Conservation (phyloP, 73 alveolate species). For the Paramecium octaurelia region DNA sequence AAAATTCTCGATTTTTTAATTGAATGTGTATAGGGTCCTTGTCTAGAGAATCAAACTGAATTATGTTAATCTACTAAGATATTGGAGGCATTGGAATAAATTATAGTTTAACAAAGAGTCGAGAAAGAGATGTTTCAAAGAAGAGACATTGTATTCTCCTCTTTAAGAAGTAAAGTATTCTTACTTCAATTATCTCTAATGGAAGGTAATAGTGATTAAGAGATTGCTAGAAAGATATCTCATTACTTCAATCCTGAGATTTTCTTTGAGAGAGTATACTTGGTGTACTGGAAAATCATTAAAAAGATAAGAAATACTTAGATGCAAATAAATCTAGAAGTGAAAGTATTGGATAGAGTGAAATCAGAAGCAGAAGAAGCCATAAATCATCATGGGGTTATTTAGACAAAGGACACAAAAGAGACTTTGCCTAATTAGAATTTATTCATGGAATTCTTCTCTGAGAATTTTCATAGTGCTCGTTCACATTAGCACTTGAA, state of each 20-base stretch:
- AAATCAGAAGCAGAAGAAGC: slow-evolving; percentile 37
- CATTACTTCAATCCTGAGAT: slow-evolving; percentile 28
- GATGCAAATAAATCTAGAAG: slow-evolving; percentile 30
- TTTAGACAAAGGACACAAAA: slow-evolving; percentile 9
- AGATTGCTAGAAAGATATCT: slow-evolving; percentile 22
- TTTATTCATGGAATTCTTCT: not conserved
- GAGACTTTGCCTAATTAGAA: slow-evolving; percentile 29
- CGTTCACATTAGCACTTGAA: not conserved
- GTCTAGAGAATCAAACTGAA: slow-evolving; percentile 40
- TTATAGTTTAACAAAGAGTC: slow-evolving; percentile 13
- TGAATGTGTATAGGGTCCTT: slow-evolving; percentile 59
- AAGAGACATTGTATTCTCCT: slow-evolving; percentile 20
- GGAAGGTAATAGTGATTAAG: slow-evolving; percentile 53
- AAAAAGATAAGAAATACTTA: slow-evolving; percentile 35
- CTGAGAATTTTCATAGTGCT: not conserved
- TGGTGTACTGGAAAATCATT: slow-evolving; percentile 32
- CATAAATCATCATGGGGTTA: not conserved
- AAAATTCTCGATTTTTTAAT: slow-evolving; percentile 43
- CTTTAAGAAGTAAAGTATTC: slow-evolving; percentile 16
- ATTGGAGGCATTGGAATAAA: slow-evolving; percentile 33
- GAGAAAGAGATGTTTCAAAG: not conserved
- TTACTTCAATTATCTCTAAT: slow-evolving; percentile 31
- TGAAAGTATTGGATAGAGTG: not conserved
- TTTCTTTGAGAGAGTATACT: not conserved
- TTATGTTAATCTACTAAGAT: slow-evolving; percentile 47